Evolutionary conservation across 2,329 filamentous ascomycete species (phyloP).

Genomic region (Alternaria postmessia): DNA sequence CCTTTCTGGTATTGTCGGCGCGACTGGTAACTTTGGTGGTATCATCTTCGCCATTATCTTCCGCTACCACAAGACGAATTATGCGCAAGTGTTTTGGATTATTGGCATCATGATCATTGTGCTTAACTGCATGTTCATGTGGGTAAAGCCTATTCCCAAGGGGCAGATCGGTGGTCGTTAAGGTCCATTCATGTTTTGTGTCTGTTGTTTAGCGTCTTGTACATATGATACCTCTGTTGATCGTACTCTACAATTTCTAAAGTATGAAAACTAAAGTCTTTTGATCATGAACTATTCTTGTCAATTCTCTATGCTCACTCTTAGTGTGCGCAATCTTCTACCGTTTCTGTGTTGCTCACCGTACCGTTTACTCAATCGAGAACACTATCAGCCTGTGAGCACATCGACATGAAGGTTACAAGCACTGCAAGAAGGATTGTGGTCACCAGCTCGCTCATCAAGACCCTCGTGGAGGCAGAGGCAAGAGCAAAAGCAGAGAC

Average conservation of each 20-base stretch:
- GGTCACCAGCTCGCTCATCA: too few species aligned
- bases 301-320: background rate
- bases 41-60: slow-evolving; percentile 86
- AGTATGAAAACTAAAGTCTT: background rate
- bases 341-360: too few species aligned
- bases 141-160: slow-evolving; percentile 68
- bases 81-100: slow-evolving; percentile 78
- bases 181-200: background rate
- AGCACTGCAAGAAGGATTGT: too few species aligned
- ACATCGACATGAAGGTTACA: too few species aligned
- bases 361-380: background rate
- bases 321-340: background rate
- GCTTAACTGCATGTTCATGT: slow-evolving; percentile 71
- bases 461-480: too few species aligned
- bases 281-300: background rate
- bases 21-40: slow-evolving; percentile 83
- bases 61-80: slow-evolving; percentile 74
- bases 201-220: slow-evolving; percentile 8
- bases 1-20: slow-evolving; percentile 80
- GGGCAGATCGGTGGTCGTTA: slow-evolving; percentile 59
- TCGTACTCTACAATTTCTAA: background rate
- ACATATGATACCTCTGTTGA: slow-evolving; percentile 11
- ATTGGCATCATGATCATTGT: slow-evolving; percentile 79
- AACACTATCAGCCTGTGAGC: background rate
- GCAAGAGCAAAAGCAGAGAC: too few species aligned